Evolutionary conservation across 2,329 filamentous ascomycete genomes (phyloP).

Genomic region (Pyrenochaeta sp.): DNA sequence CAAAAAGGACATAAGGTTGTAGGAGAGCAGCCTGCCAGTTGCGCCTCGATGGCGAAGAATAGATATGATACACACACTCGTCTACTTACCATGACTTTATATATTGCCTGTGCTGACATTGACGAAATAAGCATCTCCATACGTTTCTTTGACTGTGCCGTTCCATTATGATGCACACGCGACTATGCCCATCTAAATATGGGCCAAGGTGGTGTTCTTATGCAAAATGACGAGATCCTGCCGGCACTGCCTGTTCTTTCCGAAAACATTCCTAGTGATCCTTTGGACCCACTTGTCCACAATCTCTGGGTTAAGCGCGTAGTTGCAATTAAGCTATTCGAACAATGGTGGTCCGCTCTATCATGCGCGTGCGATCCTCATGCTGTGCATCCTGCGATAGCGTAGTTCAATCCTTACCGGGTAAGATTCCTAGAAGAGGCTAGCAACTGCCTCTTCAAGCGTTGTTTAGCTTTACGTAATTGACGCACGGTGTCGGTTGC

Average conservation of each 20-base stretch:
- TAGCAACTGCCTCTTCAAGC: conserved; percentile 8
- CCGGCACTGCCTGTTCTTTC: neutral
- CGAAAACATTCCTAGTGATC: conserved; percentile 5
- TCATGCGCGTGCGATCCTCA: conserved; percentile 1
- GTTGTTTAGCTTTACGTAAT: conserved; percentile 19
- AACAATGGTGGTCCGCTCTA: no score
- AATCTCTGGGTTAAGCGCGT: neutral
- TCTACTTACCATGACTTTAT: neutral
- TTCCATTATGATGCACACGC: conserved; percentile 13
- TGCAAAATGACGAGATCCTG: conserved; percentile 14
- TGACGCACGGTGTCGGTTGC: neutral
- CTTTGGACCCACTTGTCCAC: conserved; percentile 7
- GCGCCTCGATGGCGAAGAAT: conserved; percentile 24
- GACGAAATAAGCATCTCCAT: no score
- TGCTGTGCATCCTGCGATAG: conserved; percentile 5
- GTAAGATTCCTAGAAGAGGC: conserved; percentile 15
- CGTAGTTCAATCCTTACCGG: conserved; percentile 5
- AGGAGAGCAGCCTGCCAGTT: conserved; percentile 33
- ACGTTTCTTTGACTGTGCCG: conserved; percentile 12
- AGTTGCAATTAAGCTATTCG: neutral
- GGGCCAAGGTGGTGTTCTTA: neutral
- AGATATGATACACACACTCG: conserved; percentile 27
- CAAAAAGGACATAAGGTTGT: conserved; percentile 39
- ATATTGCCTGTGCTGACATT: no score
- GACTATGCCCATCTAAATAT: conserved; percentile 7